A percentile compares a stretch with the other conserved stretches of the same genome.
These are phyloP conservation scores for Venturia carpophila DNA, from an alignment of 2,329 filamentous ascomycete genomes.

Conservation along the genomic window DNA sequence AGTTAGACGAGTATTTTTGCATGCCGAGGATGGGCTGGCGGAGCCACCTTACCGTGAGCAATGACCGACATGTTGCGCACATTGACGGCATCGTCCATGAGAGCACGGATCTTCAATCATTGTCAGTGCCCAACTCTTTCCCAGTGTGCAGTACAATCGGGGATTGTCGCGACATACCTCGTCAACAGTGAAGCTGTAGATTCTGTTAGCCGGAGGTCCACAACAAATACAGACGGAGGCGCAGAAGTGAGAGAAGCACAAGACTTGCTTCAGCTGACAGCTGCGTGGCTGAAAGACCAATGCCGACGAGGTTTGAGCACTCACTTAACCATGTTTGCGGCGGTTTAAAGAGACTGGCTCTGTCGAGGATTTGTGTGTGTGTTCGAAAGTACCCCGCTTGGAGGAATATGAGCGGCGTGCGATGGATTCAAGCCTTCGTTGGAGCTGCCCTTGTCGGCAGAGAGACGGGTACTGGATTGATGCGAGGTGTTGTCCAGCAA, in stretches of 20 bases:
- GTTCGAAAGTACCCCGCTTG: constrained; percentile 1
- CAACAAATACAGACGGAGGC: not conserved
- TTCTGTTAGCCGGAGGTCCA: constrained; percentile 7
- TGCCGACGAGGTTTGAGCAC: constrained; percentile 36
- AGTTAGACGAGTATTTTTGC: constrained; percentile 9
- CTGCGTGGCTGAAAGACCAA: not conserved
- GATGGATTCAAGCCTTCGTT: constrained; percentile 3
- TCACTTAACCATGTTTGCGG: constrained; percentile 99
- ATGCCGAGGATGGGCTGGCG: not conserved
- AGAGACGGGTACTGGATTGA: not conserved
- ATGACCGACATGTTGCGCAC: constrained; percentile 99
- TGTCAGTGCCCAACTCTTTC: constrained; percentile 16
- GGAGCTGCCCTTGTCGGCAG: not conserved
- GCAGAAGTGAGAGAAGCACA: not conserved
- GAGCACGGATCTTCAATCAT: constrained; percentile 54
- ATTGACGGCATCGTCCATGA: constrained; percentile 73
- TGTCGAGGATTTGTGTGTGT: not conserved
- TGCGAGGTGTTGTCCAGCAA: not conserved
- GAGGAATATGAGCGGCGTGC: not conserved
- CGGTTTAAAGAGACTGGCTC: constrained; percentile 27
- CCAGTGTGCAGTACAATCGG: constrained; percentile 24
- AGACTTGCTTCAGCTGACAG: not conserved
- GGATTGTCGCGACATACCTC: constrained; percentile 48
- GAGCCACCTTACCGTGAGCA: constrained; percentile 66
- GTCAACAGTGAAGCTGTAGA: constrained; percentile 88